Evolutionary conservation across 306 rosid genomes (phyloP), one percentile per base, ranked within the genome.

Genomic region (Pueraria montana): DNA sequence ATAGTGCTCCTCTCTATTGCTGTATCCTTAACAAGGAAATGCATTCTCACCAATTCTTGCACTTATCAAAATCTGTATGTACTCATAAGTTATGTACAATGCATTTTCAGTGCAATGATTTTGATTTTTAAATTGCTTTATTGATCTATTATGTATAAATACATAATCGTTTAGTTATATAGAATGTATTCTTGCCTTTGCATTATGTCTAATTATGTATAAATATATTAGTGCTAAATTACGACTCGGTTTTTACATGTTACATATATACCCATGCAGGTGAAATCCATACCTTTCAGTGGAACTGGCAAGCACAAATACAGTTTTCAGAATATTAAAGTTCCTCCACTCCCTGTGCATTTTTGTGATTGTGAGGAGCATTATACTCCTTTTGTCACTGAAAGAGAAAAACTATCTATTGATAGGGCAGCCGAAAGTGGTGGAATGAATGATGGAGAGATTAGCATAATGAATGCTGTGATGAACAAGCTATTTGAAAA

Each of bases 301-400:
- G 99, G 99, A 86, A 92, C 93, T 42, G 99, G 99, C 76, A 93
- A 92, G 80, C 99, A 95, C 88, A 93, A 91, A 63, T 93, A 95
- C 83, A 94, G 97, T 76, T 95, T 95, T 92, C 94, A 90, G 81
- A 90, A 90, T 79, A 87, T 93, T 78, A 89, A 91, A 77, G 88
- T 84, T 74, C 89, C 97, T 81, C 53, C 92, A 30, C 89, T 85
- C 62, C 99, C 99, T 5, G 86, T 89, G 83, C 86, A 92, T 89
- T 91, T 95, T 82, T 95, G 99, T 84, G 99, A 92, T 79, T 95
- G 99, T 71, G 97, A 95, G 84, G 97, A 93, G 86, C 99, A 95
- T 86, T 85, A 88, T 52, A 74, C 72, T 79, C 78, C 87, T 86
- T 30, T 62, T 74, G 76, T 71, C 52, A 20, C 84, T 32, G 72